Percentiles rank a stretch among this genome's conserved stretches.
phyloP scores from a whole-genome alignment of 257 asterid genomes.

The Vinca minor region DNA sequence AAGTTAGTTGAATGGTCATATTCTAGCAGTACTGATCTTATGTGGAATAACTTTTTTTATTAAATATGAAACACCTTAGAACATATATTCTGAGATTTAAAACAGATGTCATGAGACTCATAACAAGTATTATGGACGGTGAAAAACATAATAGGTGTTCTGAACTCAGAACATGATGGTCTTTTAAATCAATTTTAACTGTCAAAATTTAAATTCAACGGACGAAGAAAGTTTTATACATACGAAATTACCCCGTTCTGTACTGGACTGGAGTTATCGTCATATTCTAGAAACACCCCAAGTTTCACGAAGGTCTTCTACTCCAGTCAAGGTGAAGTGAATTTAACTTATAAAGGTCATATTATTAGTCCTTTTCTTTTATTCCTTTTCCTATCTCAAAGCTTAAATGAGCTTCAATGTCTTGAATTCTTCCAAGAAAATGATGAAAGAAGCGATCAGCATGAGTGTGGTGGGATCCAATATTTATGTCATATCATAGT shows the following conservation, averaged over 20 bases:
- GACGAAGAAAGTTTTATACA: too few species aligned
- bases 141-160: too few species aligned
- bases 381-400: not conserved
- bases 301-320: not conserved
- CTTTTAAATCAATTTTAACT: too few species aligned
- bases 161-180: too few species aligned
- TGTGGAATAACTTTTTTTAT: too few species aligned
- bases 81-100: too few species aligned
- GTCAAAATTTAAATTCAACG: too few species aligned
- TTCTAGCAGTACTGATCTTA: slow-evolving; percentile 2
- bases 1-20: slow-evolving; percentile 1
- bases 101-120: too few species aligned
- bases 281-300: too few species aligned
- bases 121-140: too few species aligned
- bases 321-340: slow-evolving; percentile 8
- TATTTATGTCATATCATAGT: not conserved
- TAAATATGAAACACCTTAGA: too few species aligned
- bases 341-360: not conserved
- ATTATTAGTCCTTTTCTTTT: not conserved
- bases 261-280: not conserved
- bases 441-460: not conserved
- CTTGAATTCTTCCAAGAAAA: not conserved
- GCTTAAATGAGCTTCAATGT: not conserved
- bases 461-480: not conserved
- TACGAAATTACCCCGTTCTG: too few species aligned